Evolutionary conservation across 441 rosid species (phyloP), one percentile per base, ranked within the genome.

Genomic region (Jatropha multifida): DNA sequence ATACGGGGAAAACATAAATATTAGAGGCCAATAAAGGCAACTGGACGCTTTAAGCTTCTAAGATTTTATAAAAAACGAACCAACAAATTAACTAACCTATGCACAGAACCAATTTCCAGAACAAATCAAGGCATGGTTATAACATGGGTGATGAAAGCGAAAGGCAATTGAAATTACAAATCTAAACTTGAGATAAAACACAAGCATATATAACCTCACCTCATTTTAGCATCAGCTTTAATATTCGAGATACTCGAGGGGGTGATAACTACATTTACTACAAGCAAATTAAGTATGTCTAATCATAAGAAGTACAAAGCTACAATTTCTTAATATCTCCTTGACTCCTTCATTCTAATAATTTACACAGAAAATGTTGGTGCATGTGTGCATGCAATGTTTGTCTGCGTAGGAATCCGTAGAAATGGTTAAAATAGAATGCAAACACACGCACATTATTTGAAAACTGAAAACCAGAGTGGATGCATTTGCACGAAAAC

Each of bases 11-110:
- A 64, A 37, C 49, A 32, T 32, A 38, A 51, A 65, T n/a, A 15
- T 40, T 41, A 12, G 66, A 58, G 12, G 41, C 23, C 41, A 58
- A 46, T n/a, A 72, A 59, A 72, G 15, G 14, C 44, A 73, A 63
- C 42, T 6, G 32, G 15, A 17, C 4, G 8, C 48, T 54, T 58
- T 20, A 13, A 71, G 27, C 61, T 20, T 40, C 18, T 37, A 41
- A 59, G 5, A 23, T 20, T 27, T 10, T 10, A 23, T 18, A 20
- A 14, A 72, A 48, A 52, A 59, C 14, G 27, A 15, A 59, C 63
- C 17, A 69, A 58, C 38, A 71, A 41, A 40, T 11, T 6, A 52
- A 55, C 49, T 49, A 68, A 27, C 20, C 58, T 10, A 65, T 27
- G 37, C n/a, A n/a, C 54, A 5, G n/a, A 71, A 46, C 40, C 74